phyloP scores from a whole-genome alignment of 108 stramenopile species.

The Cyclostephanos tholiformis region DNA sequence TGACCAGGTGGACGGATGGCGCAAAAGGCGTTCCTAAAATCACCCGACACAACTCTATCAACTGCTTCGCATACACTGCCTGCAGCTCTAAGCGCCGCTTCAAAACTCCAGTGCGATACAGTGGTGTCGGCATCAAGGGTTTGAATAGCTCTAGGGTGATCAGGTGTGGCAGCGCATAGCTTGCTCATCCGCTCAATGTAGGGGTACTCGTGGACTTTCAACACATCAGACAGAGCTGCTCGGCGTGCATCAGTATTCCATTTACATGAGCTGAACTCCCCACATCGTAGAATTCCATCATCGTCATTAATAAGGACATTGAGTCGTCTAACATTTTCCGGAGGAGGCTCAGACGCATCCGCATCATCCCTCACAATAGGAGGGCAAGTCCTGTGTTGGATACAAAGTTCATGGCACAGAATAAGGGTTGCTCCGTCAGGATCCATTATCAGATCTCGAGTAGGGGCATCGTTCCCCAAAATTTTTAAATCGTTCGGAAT shows the following conservation, averaged over 20 bases:
- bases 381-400: slow-evolving; percentile 79
- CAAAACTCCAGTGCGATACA: slow-evolving; percentile 89
- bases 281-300: slow-evolving; percentile 77
- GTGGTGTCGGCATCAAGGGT: slow-evolving; percentile 88
- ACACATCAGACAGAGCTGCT: slow-evolving; percentile 81
- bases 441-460: slow-evolving; percentile 82
- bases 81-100: slow-evolving; percentile 87
- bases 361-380: slow-evolving; percentile 77
- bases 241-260: slow-evolving; percentile 80
- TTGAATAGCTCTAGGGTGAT: slow-evolving; percentile 81
- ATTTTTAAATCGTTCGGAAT: slow-evolving; percentile 72
- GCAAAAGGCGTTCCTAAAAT: slow-evolving; percentile 91
- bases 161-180: slow-evolving; percentile 76
- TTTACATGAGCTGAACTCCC: slow-evolving; percentile 66
- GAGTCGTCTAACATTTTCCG: slow-evolving; percentile 86
- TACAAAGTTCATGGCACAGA: slow-evolving; percentile 82
- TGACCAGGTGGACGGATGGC: slow-evolving; percentile 98
- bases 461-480: slow-evolving; percentile 63
- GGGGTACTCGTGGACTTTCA: slow-evolving; percentile 89
- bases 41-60: slow-evolving; percentile 81
- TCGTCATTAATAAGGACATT: slow-evolving; percentile 79
- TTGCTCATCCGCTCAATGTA: slow-evolving; percentile 86
- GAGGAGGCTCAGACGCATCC: slow-evolving; percentile 68
- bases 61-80: slow-evolving; percentile 90
- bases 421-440: slow-evolving; percentile 77